These are phyloP conservation scores for Rhizopogon rudus DNA, from an alignment of 768 basidiomycete genomes.

Conservation along the genomic window DNA sequence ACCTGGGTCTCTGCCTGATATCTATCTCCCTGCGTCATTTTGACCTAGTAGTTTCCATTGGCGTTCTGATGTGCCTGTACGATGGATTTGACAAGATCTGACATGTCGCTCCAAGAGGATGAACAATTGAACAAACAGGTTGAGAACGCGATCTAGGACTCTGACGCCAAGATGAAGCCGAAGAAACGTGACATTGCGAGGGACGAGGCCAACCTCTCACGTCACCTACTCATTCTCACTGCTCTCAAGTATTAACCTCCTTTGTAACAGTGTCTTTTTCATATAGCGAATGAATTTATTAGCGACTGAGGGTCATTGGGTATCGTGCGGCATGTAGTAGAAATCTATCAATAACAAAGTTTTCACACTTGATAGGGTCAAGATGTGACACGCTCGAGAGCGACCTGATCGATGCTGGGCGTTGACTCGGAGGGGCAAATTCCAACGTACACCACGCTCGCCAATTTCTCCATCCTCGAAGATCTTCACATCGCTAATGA, in stretches of 20 bases:
- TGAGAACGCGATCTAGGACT: constrained; percentile 59
- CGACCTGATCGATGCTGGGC: constrained; percentile 42
- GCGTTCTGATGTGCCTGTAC: background rate
- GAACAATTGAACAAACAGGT: constrained; percentile 55
- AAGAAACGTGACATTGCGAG: constrained; percentile 65
- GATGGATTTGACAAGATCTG: background rate
- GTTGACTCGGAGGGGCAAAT: background rate
- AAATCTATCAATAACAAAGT: constrained; percentile 49
- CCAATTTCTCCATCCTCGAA: constrained; percentile 91
- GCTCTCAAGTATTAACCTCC: background rate
- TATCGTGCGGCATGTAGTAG: background rate
- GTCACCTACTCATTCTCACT: background rate
- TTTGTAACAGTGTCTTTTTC: too few relatives aligned
- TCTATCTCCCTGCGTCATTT: background rate
- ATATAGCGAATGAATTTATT: too few relatives aligned
- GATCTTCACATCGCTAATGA: constrained; percentile 61
- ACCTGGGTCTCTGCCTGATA: background rate
- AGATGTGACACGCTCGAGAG: constrained; percentile 77
- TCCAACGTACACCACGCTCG: constrained; percentile 64
- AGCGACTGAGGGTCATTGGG: background rate
- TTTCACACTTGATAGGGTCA: constrained; percentile 82
- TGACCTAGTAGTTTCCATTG: background rate
- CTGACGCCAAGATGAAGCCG: constrained; percentile 23
- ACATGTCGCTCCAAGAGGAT: constrained; percentile 42
- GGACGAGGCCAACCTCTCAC: constrained; percentile 43